phyloP scores from a whole-genome alignment of 345 rosid genomes.

The Arabis hirsuta region DNA sequence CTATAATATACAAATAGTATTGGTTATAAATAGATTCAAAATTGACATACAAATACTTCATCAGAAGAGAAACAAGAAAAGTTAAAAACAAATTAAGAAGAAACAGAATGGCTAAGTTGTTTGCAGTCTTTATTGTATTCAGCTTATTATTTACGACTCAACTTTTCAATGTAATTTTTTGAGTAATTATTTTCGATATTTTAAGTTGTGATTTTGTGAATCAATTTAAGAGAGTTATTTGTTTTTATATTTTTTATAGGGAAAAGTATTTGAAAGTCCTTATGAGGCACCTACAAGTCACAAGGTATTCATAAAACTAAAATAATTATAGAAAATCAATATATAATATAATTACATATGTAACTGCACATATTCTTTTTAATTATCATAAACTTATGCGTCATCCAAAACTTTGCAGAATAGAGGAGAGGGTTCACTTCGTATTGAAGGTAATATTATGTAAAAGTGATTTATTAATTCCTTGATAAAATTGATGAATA shows the following conservation, averaged over 20 bases:
- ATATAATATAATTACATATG: not conserved
- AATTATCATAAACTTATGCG: not conserved
- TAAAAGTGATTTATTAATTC: not conserved
- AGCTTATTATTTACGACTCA: not conserved
- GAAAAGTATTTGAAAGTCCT: not conserved
- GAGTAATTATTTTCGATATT: not conserved
- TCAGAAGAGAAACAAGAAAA: not conserved
- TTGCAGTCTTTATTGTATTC: not conserved
- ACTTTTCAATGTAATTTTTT: not conserved
- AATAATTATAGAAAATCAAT: not conserved
- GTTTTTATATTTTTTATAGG: not conserved
- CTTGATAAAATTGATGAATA: no score
- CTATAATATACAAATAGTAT: not conserved
- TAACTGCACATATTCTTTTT: not conserved
- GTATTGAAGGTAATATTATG: not conserved
- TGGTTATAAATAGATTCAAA: conserved; percentile 21
- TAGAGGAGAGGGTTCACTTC: not conserved
- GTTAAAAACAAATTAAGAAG: no score
- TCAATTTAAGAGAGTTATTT: not conserved
- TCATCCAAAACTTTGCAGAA: not conserved
- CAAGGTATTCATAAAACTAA: not conserved
- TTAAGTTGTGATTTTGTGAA: not conserved
- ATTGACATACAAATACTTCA: not conserved
- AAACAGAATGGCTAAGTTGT: conserved; percentile 14
- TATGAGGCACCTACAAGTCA: not conserved